These are phyloP conservation scores for Mucor piriformis DNA, from an alignment of 371 early-diverging fungal species.

Conservation along the genomic window DNA sequence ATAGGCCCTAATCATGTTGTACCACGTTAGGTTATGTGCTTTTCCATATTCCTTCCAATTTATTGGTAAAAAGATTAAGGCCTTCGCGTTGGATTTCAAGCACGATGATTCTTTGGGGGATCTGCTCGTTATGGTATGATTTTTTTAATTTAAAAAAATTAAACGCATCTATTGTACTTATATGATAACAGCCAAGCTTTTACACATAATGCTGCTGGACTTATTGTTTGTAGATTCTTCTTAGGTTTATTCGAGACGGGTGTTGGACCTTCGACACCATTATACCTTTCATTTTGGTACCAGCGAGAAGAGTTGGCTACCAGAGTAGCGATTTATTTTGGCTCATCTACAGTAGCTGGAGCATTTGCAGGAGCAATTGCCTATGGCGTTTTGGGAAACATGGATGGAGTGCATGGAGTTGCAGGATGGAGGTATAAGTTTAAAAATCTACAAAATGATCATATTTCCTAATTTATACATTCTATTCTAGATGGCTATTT, in stretches of 20 bases:
- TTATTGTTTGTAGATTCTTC: slow-evolving; percentile 62
- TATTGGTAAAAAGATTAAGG: slow-evolving; percentile 37
- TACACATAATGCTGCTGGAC: slow-evolving; percentile 47
- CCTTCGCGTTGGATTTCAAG: slow-evolving; percentile 44
- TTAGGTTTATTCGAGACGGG: slow-evolving; percentile 59
- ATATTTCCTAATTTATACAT: background rate
- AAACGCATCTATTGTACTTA: too few relatives aligned
- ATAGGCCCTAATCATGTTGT: background rate
- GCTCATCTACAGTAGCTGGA: slow-evolving; percentile 47
- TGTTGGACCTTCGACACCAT: slow-evolving; percentile 39
- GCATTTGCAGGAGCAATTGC: slow-evolving; percentile 55
- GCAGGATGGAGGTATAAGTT: slow-evolving; percentile 40
- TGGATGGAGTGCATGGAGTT: slow-evolving; percentile 38
- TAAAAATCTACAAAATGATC: background rate
- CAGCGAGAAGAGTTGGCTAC: slow-evolving; percentile 41
- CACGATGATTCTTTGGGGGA: slow-evolving; percentile 48
- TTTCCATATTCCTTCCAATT: slow-evolving; percentile 45
- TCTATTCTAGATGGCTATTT: slow-evolving; percentile 49
- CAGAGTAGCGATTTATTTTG: slow-evolving; percentile 47
- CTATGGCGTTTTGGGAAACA: slow-evolving; percentile 33
- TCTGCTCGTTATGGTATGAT: slow-evolving; percentile 43
- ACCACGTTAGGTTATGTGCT: slow-evolving; percentile 25
- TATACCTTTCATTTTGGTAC: slow-evolving; percentile 51
- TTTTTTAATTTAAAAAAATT: too few relatives aligned
- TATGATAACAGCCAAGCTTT: slow-evolving; percentile 47